phyloP scores from a whole-genome alignment of 306 rosid species.

The Medicago ruthenica region DNA sequence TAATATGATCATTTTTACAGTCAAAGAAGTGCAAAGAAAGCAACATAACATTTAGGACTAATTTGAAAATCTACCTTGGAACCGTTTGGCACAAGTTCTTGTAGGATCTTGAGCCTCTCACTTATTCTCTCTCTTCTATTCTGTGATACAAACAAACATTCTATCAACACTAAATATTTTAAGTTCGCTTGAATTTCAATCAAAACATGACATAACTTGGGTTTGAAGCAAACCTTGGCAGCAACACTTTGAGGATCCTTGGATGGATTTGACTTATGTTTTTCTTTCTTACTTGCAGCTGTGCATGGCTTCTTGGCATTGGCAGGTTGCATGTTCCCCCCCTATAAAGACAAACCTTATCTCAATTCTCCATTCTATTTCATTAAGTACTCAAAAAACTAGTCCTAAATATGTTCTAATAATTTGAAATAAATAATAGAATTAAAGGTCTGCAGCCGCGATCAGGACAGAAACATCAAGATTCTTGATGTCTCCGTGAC shows the following conservation, averaged over 20 bases:
- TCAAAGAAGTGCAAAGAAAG: slow-evolving; percentile 20
- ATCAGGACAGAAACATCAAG: no score
- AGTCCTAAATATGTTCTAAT: background rate
- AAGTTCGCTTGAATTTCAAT: slow-evolving; percentile 44
- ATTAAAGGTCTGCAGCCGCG: background rate
- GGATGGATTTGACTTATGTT: slow-evolving; percentile 60
- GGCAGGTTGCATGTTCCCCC: slow-evolving; percentile 49
- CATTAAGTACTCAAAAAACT: background rate
- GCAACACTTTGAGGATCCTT: slow-evolving; percentile 93
- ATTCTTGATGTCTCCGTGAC: no score
- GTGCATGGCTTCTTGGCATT: slow-evolving; percentile 68
- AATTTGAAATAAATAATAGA: background rate
- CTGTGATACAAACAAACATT: slow-evolving; percentile 66
- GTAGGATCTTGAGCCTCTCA: slow-evolving; percentile 82
- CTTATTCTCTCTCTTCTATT: slow-evolving; percentile 95
- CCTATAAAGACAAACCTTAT: slow-evolving; percentile 49
- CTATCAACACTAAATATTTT: slow-evolving; percentile 35
- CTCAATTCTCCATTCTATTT: slow-evolving; percentile 6
- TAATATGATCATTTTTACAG: background rate
- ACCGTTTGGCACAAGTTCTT: slow-evolving; percentile 88
- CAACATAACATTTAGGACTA: background rate
- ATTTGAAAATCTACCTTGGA: slow-evolving; percentile 66
- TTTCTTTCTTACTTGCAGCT: slow-evolving; percentile 52
- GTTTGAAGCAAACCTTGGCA: slow-evolving; percentile 77
- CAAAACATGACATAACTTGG: slow-evolving; percentile 43